A percentile compares a stretch with the other conserved stretches of the same genome.
Evolutionary conservation across 345 rosid species (phyloP).

Genomic region (Euphorbia lathyris): DNA sequence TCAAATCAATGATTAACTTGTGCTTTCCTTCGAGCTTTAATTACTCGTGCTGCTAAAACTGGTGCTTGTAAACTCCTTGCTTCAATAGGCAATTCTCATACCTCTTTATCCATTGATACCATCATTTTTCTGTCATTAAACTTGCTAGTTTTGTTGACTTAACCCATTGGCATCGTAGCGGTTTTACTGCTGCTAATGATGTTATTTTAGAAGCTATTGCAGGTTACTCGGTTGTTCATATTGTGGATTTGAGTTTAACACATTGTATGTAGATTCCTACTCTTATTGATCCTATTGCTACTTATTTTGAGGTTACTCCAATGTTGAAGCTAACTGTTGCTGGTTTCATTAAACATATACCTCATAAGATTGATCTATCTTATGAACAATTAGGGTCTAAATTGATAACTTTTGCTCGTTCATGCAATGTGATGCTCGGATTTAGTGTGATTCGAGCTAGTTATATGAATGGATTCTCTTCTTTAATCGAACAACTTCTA

Average conservation of each 20-base stretch:
- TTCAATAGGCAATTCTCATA: slow-evolving; percentile 40
- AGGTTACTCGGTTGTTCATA: slow-evolving; percentile 66
- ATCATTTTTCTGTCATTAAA: slow-evolving; percentile 72
- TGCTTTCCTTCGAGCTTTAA: slow-evolving; percentile 73
- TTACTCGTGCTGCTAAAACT: slow-evolving; percentile 62
- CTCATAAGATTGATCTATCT: slow-evolving; percentile 57
- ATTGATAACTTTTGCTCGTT: slow-evolving; percentile 63
- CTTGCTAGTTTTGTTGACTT: slow-evolving; percentile 83
- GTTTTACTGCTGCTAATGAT: slow-evolving; percentile 84
- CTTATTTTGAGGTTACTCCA: slow-evolving; percentile 52
- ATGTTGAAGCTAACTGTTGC: slow-evolving; percentile 71
- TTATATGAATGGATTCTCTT: slow-evolving; percentile 60
- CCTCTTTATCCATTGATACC: slow-evolving; percentile 41
- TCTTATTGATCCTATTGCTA: slow-evolving; percentile 67
- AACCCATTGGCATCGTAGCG: slow-evolving; percentile 95
- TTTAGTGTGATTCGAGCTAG: slow-evolving; percentile 55
- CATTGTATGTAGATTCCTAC: slow-evolving; percentile 99
- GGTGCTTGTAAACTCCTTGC: slow-evolving; percentile 64
- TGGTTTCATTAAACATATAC: slow-evolving; percentile 33
- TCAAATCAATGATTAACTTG: slow-evolving; percentile 75
- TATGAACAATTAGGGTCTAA: slow-evolving; percentile 67
- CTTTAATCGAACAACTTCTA: slow-evolving; percentile 59
- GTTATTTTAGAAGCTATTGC: slow-evolving; percentile 71
- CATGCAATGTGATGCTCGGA: slow-evolving; percentile 63
- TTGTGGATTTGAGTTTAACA: slow-evolving; percentile 76